Conservation (phyloP, 163 green algal genomes). For the Chlorella variabilis region DNA sequence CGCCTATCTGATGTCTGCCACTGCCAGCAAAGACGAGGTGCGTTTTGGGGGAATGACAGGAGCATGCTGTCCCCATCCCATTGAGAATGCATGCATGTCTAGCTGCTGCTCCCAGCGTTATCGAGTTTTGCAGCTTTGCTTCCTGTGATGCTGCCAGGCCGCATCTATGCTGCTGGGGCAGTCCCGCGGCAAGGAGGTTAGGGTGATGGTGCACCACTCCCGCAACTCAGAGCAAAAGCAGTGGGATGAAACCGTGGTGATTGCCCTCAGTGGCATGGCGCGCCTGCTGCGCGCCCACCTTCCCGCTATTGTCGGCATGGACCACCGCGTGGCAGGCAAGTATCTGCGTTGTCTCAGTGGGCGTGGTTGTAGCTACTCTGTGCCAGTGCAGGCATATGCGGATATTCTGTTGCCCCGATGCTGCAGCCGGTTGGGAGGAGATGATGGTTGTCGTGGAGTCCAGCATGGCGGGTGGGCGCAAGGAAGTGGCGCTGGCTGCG, state of each 20-base stretch:
- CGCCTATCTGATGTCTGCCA: conserved; percentile 78
- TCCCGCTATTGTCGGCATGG: conserved; percentile 63
- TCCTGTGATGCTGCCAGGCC: conserved; percentile 55
- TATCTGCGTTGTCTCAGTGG: not conserved
- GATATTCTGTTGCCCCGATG: no score
- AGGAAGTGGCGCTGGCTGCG: conserved; percentile 68
- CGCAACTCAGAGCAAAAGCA: conserved; percentile 95
- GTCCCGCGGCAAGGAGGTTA: conserved; percentile 76
- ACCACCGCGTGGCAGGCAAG: conserved; percentile 46
- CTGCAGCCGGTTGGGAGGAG: conserved; percentile 71
- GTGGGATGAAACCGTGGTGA: conserved; percentile 93
- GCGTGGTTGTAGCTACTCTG: no score
- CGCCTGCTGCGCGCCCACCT: conserved; percentile 81
- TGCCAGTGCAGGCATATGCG: no score
- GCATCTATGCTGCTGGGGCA: conserved; percentile 81
- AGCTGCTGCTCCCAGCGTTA: no score
- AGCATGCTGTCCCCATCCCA: no score
- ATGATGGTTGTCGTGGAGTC: conserved; percentile 73
- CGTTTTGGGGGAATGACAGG: not conserved
- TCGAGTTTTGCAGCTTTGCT: not conserved
- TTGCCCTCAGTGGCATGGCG: conserved; percentile 76
- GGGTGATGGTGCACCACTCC: conserved; percentile 94
- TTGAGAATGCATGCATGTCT: no score
- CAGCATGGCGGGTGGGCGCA: conserved; percentile 62
- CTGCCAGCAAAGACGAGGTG: conserved; percentile 64